A percentile compares a stretch with the other conserved stretches of the same genome.
Conservation (phyloP, 2,329 filamentous ascomycete genomes). For the Penicillium sp. region DNA sequence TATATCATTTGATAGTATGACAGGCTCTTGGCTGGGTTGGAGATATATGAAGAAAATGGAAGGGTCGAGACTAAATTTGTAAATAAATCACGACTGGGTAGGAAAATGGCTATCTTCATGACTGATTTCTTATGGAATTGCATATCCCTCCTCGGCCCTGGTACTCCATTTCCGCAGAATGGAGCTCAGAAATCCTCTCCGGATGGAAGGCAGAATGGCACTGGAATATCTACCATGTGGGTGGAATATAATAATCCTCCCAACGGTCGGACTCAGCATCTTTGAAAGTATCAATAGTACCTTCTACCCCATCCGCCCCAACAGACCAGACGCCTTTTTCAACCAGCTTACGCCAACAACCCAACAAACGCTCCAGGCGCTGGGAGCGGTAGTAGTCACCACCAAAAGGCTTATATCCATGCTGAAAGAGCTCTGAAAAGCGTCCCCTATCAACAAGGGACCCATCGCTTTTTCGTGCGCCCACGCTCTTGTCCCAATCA, state of each 20-base stretch:
- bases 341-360: constrained; percentile 25
- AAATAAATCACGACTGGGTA: too few relatives aligned
- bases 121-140: too few relatives aligned
- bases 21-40: too few relatives aligned
- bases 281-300: constrained; percentile 29
- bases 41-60: too few relatives aligned
- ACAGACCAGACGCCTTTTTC: constrained; percentile 29
- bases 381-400: constrained; percentile 28
- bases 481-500: constrained; percentile 16
- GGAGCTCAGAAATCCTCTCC: neutral
- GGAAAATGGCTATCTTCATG: too few relatives aligned
- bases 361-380: constrained; percentile 25
- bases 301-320: constrained; percentile 26
- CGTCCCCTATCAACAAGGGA: constrained; percentile 12
- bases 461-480: constrained; percentile 28
- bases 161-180: too few relatives aligned
- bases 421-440: constrained; percentile 32
- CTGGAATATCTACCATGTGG: constrained; percentile 11
- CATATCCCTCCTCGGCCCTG: too few relatives aligned
- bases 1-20: too few relatives aligned
- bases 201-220: neutral
- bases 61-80: too few relatives aligned
- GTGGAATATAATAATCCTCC: constrained; percentile 16
- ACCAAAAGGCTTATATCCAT: constrained; percentile 34
- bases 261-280: constrained; percentile 22